Base-by-base conservation (phyloP, 176 grass and related monocot genomes). In the Chloris gayana region DNA sequence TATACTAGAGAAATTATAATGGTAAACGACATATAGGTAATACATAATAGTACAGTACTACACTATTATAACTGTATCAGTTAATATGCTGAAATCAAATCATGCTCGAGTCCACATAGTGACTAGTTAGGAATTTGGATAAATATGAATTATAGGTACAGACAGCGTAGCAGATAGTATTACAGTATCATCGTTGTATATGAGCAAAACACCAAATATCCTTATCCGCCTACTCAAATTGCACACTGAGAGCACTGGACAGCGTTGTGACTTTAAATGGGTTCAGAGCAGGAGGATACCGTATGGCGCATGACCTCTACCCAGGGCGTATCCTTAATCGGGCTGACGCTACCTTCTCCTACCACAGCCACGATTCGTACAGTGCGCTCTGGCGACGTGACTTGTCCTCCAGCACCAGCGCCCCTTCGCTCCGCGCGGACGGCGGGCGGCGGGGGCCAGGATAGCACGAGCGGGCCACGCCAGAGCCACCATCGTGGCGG, bases 221-320 rank as follows among this genome's bases (percentile, higher is more conserved):
- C 34, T 6, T 51, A 41, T 47, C 3, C 34, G 4, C 5, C 5
- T 69, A 81, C 4, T 64, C 41, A 31, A 50, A 47, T 22, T n/a
- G 2, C 29, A 80, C 39, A 46, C 32, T 19, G 64, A 5, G 4
- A 8, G 1, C 4, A 67, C 3, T 35, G 35, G 51, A 76, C 15
- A 30, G 32, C 0, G 39, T 21, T 68, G 63, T n/a, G 64, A 62
- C 9, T 76, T n/a, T n/a, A n/a, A 60, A 38, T 21, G 37, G 38
- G 61, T 74, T 82, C 38, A 77, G 56, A 82, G 73, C 35, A 32
- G 67, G 39, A 5, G 45, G 84, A 30, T 83, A 98, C 90, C 62
- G 92, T 93, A 22, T 98, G 95, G 38, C 47, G 92, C 92, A 98
- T 98, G 72, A 98, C 90, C 72, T 98, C 86, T 65, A 95, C 90